Conservation (phyloP, 176 grass and related monocot genomes). For the Oryza punctata region DNA sequence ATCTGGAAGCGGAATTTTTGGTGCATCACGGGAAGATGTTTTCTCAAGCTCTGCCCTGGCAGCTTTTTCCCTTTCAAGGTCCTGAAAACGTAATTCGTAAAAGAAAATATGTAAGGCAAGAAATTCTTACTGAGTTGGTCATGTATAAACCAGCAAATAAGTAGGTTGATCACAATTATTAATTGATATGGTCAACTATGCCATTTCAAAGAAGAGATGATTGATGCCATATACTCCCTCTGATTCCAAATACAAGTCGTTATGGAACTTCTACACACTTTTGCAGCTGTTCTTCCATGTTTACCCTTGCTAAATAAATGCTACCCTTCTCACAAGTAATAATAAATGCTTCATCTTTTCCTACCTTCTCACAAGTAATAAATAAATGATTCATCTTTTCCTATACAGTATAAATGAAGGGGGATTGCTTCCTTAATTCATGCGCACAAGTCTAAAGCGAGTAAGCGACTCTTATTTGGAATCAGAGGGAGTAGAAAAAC, state of each 20-base stretch:
- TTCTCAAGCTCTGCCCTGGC: conserved; percentile 82
- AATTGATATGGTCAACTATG: conserved; percentile 7
- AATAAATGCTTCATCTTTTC: neutral
- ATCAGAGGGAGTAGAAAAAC: neutral
- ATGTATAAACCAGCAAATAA: conserved; percentile 1
- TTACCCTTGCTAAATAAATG: neutral
- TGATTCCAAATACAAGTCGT: neutral
- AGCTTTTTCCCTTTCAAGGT: conserved; percentile 88
- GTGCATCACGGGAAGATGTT: conserved; percentile 54
- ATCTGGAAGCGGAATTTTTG: conserved; percentile 69
- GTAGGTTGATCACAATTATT: neutral
- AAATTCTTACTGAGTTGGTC: conserved; percentile 18
- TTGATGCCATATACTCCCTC: neutral
- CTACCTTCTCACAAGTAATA: too few relatives aligned
- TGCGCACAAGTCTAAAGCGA: neutral
- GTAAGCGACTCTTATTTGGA: neutral
- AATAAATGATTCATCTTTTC: too few relatives aligned
- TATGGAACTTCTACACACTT: neutral
- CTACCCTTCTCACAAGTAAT: neutral
- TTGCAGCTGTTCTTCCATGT: neutral
- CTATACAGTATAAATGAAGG: neutral
- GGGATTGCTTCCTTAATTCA: neutral
- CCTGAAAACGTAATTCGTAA: conserved; percentile 50
- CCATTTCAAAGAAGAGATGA: conserved; percentile 2
- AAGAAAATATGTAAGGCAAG: conserved; percentile 29